Evolutionary conservation across 2,329 filamentous ascomycete species (phyloP).

Genomic region (Xylariomycetidae sp.): DNA sequence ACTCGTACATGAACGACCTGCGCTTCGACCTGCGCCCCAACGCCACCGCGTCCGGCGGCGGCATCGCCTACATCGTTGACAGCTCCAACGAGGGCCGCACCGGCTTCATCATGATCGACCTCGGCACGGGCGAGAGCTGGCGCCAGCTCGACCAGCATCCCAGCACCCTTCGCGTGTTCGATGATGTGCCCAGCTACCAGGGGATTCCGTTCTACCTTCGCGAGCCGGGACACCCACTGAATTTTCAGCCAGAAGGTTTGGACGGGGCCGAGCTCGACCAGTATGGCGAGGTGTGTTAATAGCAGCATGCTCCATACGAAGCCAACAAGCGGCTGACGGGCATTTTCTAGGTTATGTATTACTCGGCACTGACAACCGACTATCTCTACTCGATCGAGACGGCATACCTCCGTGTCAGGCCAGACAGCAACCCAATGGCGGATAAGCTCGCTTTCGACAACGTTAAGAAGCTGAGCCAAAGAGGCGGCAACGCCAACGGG

Average conservation of each 20-base stretch:
- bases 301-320: too few relatives aligned
- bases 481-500: constrained; percentile 38
- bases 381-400: constrained; percentile 29
- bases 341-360: constrained; percentile 37
- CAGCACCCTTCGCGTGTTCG: constrained; percentile 20
- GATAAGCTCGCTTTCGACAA: constrained; percentile 36
- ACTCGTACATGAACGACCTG: constrained; percentile 40
- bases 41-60: constrained; percentile 29
- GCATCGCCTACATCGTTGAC: constrained; percentile 40
- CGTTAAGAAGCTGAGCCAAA: constrained; percentile 37
- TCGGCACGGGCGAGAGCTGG: constrained; percentile 34
- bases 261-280: constrained; percentile 25
- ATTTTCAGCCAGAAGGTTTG: constrained; percentile 26
- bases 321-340: too few relatives aligned
- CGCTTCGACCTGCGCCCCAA: constrained; percentile 39
- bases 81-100: constrained; percentile 38
- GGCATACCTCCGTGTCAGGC: constrained; percentile 28
- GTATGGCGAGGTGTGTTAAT: constrained; percentile 17
- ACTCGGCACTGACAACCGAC: constrained; percentile 32
- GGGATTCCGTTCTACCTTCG: constrained; percentile 27
- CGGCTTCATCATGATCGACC: constrained; percentile 40
- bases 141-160: constrained; percentile 29
- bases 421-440: constrained; percentile 25
- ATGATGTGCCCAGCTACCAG: constrained; percentile 28
- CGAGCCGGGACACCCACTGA: constrained; percentile 14